Base-by-base conservation (phyloP, 441 rosid species). In the Populus tomentosa region DNA sequence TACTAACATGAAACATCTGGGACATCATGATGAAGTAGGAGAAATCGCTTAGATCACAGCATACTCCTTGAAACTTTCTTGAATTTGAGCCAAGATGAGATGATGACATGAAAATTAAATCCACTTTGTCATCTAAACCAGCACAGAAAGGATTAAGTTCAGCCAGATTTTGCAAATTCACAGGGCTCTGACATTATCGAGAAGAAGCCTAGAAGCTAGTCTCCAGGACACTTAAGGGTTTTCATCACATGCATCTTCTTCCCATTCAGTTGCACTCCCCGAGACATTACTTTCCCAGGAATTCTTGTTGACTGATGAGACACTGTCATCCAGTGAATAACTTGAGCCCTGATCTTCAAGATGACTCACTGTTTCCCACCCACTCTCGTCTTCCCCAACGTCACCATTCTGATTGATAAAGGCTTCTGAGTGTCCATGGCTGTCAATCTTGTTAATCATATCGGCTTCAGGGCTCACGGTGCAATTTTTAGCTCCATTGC, bases 341-440 rank as follows among this genome's bases (percentile, higher is more conserved):
- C 91, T 90, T 8, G 97, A 95, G 30, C 94, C 98, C 84, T 92
- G 97, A 81, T 95, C 98, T 77, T 93, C 97, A 1, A 89, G 83
- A 78, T 93, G 93, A 81, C 98, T 95, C 73, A 89, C 97, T 6
- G 98, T 92, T 88, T 93, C 98, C 98, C 98, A 95, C 30, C 91
- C 97, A 62, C 99, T n/a, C n/a, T 92, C 98, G 67, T 91, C 98
- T 76, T 95, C 99, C 80, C 89, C 97, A 0, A 90, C 77, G 7
- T 87, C 91, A 14, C 80, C 87, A 78, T 86, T 81, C 65, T 84
- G 89, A 76, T 86, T 84, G 50, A 76, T 38, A 32, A 18, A 87
- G 28, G 83, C 87, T 67, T 79, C 77, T n/a, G 88, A 80, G 77
- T 88, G 85, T 85, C 86, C 83, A 65, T 67, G 80, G 74, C 75